phyloP scores from a whole-genome alignment of 805 yeast genomes.

The Metschnikowia lachancei region DNA sequence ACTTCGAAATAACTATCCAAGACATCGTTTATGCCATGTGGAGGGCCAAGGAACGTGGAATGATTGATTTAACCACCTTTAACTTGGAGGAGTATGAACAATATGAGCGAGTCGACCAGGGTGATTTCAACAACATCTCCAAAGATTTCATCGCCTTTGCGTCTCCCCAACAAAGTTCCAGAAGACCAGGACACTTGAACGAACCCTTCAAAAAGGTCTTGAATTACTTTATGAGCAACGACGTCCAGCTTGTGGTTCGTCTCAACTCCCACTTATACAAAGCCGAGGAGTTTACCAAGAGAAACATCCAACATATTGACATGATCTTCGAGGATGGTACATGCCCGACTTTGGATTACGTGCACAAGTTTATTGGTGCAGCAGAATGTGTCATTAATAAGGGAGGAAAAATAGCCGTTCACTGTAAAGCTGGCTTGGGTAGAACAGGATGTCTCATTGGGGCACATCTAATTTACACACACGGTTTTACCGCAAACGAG shows the following conservation, averaged over 20 bases:
- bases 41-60: constrained; percentile 92
- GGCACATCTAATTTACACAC: constrained; percentile 92
- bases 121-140: constrained; percentile 88
- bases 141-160: constrained; percentile 98
- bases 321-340: constrained; percentile 98
- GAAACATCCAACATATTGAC: constrained; percentile 86
- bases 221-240: constrained; percentile 64
- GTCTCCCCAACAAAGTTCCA: constrained; percentile 72
- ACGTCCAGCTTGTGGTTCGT: constrained; percentile 87
- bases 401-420: constrained; percentile 97
- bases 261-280: constrained; percentile 90
- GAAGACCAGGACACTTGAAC: constrained; percentile 51
- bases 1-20: constrained; percentile 88
- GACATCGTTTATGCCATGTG: constrained; percentile 95
- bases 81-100: constrained; percentile 92
- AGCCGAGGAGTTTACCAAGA: constrained; percentile 72
- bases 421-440: constrained; percentile 97
- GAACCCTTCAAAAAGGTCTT: constrained; percentile 82
- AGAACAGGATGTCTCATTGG: constrained; percentile 98
- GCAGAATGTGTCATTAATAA: constrained; percentile 82
- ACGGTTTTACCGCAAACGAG: constrained; percentile 95
- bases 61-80: constrained; percentile 82
- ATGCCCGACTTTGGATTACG: constrained; percentile 92
- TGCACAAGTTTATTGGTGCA: constrained; percentile 89
- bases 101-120: constrained; percentile 94